phyloP scores from a whole-genome alignment of 1,284 basidiomycete genomes.

The Microbotryum saponariae region DNA sequence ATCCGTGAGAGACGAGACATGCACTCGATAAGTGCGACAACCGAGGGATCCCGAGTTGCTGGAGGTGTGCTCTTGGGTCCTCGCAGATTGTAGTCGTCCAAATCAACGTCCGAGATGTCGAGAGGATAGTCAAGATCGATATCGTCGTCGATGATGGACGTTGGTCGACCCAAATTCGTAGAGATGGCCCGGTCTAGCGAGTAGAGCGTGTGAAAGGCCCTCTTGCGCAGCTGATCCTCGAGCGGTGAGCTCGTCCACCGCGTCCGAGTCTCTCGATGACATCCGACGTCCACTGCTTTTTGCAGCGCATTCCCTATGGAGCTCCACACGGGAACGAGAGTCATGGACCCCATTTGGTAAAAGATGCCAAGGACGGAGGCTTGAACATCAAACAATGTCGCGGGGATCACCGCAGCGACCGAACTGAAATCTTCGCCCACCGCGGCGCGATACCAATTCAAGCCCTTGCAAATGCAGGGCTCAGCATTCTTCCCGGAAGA shows the following conservation, averaged over 20 bases:
- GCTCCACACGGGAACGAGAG: too few relatives aligned
- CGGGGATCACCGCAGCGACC: slow-evolving; percentile 36
- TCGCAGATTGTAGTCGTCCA: slow-evolving; percentile 19
- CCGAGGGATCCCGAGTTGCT: too few relatives aligned
- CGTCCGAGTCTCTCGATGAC: slow-evolving; percentile 43
- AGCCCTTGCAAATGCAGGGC: not conserved
- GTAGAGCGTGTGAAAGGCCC: slow-evolving; percentile 62
- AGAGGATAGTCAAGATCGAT: slow-evolving; percentile 69
- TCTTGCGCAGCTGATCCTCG: slow-evolving; percentile 63
- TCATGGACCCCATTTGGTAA: slow-evolving; percentile 11
- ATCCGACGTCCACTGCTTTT: slow-evolving; percentile 43
- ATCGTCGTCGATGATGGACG: slow-evolving; percentile 76
- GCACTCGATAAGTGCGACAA: too few relatives aligned
- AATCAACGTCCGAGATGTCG: slow-evolving; percentile 68
- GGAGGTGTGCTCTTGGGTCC: too few relatives aligned
- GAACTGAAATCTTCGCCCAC: slow-evolving; percentile 2
- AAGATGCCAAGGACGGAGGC: slow-evolving; percentile 42
- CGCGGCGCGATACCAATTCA: not conserved
- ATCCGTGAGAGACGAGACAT: too few relatives aligned
- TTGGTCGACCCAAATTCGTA: slow-evolving; percentile 58
- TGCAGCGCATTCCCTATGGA: too few relatives aligned
- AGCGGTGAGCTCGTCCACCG: slow-evolving; percentile 36
- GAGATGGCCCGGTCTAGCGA: slow-evolving; percentile 17
- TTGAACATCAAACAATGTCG: slow-evolving; percentile 68
- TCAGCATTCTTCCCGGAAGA: too few relatives aligned